phyloP scores from a whole-genome alignment of 1,139 yeast genomes.

The Taphrina betulina region DNA sequence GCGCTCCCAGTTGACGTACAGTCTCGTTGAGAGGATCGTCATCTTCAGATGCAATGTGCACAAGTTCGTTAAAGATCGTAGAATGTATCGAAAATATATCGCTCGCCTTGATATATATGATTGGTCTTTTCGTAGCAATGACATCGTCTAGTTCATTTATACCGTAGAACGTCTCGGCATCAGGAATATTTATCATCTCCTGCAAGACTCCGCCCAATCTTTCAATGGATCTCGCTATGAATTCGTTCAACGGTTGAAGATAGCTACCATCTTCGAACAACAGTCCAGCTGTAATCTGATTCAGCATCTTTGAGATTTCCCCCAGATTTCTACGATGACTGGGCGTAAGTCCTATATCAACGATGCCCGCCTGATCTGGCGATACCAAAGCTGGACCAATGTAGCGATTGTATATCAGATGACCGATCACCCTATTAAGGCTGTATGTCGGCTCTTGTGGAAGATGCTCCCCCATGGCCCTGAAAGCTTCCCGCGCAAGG shows the following conservation, averaged over 20 bases:
- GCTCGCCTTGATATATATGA: slow-evolving; percentile 59
- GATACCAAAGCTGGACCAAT: slow-evolving; percentile 62
- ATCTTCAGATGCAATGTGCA: slow-evolving; percentile 48
- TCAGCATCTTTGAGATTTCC: slow-evolving; percentile 59
- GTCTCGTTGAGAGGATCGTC: slow-evolving; percentile 61
- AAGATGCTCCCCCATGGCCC: slow-evolving; percentile 49
- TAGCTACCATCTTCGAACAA: slow-evolving; percentile 68
- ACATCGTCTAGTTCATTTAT: slow-evolving; percentile 71
- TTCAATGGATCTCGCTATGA: slow-evolving; percentile 55
- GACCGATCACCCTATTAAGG: slow-evolving; percentile 67
- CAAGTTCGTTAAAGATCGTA: slow-evolving; percentile 55
- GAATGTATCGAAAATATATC: slow-evolving; percentile 66
- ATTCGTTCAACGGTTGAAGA: slow-evolving; percentile 77
- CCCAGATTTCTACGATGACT: slow-evolving; percentile 55
- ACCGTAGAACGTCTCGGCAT: slow-evolving; percentile 60
- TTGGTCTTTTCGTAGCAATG: slow-evolving; percentile 64
- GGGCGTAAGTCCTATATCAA: slow-evolving; percentile 41
- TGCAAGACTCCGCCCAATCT: slow-evolving; percentile 50
- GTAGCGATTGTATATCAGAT: slow-evolving; percentile 62
- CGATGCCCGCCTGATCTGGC: slow-evolving; percentile 66
- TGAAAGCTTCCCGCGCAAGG: slow-evolving; percentile 48
- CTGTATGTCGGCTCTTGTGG: slow-evolving; percentile 53
- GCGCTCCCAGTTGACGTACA: slow-evolving; percentile 48
- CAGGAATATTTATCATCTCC: slow-evolving; percentile 38
- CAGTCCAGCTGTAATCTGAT: slow-evolving; percentile 65